phyloP scores from a whole-genome alignment of 495 filamentous ascomycete species.

The Podospora pseudopauciseta region DNA sequence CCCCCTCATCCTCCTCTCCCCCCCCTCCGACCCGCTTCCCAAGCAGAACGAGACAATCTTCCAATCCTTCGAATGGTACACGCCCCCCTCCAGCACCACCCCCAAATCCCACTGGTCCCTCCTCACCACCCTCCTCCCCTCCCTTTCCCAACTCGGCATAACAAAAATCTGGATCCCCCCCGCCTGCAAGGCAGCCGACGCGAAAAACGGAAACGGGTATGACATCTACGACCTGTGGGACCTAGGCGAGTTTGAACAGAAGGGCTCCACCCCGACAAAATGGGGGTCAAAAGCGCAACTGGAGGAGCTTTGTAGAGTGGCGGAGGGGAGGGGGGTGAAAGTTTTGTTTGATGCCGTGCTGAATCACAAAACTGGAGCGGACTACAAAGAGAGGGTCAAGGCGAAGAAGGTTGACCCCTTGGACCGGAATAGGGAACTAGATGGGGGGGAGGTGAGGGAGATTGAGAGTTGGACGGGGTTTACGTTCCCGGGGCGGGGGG shows the following conservation, averaged over 20 bases:
- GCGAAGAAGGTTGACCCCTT: constrained; percentile 58
- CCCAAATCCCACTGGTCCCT: constrained; percentile 55
- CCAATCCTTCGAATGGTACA: constrained; percentile 76
- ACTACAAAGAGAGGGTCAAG: constrained; percentile 54
- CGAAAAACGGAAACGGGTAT: constrained; percentile 63
- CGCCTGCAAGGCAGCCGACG: constrained; percentile 63
- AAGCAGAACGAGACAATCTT: constrained; percentile 57
- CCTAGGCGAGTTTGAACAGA: constrained; percentile 79
- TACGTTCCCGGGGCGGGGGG: constrained; percentile 58
- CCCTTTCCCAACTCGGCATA: constrained; percentile 57
- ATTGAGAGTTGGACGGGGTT: constrained; percentile 69
- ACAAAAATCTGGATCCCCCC: constrained; percentile 71
- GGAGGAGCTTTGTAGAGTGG: constrained; percentile 44
- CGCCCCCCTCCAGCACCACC: constrained; percentile 51
- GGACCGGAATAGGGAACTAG: constrained; percentile 54
- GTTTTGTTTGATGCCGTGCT: constrained; percentile 73
- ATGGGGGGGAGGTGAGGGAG: constrained; percentile 41
- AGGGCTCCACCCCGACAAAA: constrained; percentile 59
- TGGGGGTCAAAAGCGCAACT: constrained; percentile 67
- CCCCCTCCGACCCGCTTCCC: constrained; percentile 12
- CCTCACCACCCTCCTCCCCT: constrained; percentile 50
- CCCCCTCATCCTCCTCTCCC: constrained; percentile 9
- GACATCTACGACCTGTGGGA: constrained; percentile 78
- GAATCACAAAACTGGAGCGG: constrained; percentile 72
- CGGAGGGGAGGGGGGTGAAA: constrained; percentile 49